Evolutionary conservation across 192 early-diverging fungal species (phyloP).

Genomic region (Thamnidium elegans): DNA sequence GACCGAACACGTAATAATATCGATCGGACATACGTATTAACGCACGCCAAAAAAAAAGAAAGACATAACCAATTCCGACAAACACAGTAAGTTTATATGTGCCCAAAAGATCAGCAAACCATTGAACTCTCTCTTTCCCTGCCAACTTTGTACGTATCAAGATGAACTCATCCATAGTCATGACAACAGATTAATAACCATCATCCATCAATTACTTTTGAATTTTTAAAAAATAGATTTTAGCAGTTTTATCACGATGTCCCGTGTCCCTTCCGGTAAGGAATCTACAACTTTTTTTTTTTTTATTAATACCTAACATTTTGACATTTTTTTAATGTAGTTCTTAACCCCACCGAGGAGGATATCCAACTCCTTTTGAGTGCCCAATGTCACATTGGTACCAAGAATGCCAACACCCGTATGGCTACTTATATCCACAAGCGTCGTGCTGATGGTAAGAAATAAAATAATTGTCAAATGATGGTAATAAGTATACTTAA

Average conservation of each 20-base stretch:
- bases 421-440: constrained; percentile 97
- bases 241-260: constrained; percentile 28
- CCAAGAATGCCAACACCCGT: constrained; percentile 94
- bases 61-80: no score
- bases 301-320: not conserved
- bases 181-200: constrained; percentile 13
- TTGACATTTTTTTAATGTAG: constrained; percentile 10
- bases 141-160: constrained; percentile 23
- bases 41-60: not conserved
- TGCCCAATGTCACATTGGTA: constrained; percentile 97
- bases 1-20: not conserved
- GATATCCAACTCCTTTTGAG: constrained; percentile 93
- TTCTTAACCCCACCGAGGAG: constrained; percentile 82
- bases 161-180: not conserved
- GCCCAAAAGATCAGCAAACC: constrained; percentile 1
- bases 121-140: constrained; percentile 25
- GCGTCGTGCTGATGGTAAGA: constrained; percentile 90
- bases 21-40: not conserved
- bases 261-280: constrained; percentile 33
- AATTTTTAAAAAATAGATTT: not conserved
- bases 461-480: not conserved
- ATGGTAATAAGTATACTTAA: not conserved
- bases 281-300: not conserved
- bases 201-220: not conserved
- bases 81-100: no score